Base-by-base conservation (phyloP, 768 basidiomycete genomes). In the Termitomyces sp. region DNA sequence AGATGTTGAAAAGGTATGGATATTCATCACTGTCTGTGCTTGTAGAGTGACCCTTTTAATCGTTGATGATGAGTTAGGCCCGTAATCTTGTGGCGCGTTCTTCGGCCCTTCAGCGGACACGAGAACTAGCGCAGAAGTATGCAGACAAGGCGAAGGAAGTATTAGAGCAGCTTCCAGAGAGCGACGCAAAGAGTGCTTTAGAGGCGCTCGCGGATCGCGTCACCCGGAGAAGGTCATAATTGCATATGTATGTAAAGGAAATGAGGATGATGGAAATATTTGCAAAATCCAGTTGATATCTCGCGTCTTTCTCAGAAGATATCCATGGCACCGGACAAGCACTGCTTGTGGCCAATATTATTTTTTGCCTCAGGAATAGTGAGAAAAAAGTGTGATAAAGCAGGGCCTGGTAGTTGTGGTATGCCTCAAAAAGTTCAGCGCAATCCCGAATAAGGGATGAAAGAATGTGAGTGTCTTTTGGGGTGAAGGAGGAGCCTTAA, bases 41-140 rank as follows among this genome's bases (percentile, higher is more conserved):
- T 51, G 49, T 58, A 34, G 57, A 50, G 37, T 36, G 27, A n/a
- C 20, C 8, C 37, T 63, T 27, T 41, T 57, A 16, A 58, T 37
- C 9, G 1, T 54, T n/a, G 44, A 48, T 39, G 22, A 34, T 16
- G 50, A 54, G 39, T 20, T 55, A 94, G 92, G 93, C 93, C 3
- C 77, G 88, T 39, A 79, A 87, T 24, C 76, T 92, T 52, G 91
- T 95, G 31, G 79, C 82, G 34, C 76, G 82, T 18, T 92, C 90
- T 8, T 88, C 90, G 4, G 95, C 94, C 0, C 80, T 96, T 16
- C 81, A 85, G 57, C 83, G 91, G 30, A 98, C 96, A 12, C 82
- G 87, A 8, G 82, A 84, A 31, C 81, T 98, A 15, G 96, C 95
- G 7, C 76, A 78, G 36, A 76, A 78, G 24, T 93, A 97, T 69